Evolutionary conservation across 148 eudicot species (phyloP).

Genomic region (Cornus florida): DNA sequence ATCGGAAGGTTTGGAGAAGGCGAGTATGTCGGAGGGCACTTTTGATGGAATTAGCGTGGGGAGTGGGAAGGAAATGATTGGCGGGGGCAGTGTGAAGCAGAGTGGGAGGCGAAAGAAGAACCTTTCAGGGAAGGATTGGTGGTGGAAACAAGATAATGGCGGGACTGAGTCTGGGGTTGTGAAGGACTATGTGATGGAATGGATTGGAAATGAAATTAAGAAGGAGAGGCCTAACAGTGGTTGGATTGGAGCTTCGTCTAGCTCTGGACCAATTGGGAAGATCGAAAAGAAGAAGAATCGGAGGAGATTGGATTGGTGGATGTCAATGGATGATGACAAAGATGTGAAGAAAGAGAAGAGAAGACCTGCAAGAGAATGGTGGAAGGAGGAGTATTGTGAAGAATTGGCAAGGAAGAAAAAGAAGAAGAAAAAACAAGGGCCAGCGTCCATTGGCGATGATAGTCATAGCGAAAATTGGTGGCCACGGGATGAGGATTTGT

Average conservation of each 20-base stretch:
- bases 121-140: constrained; percentile 50
- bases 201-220: constrained; percentile 81
- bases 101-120: constrained; percentile 38
- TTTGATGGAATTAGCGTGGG: constrained; percentile 36
- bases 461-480: constrained; percentile 56
- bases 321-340: constrained; percentile 53
- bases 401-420: constrained; percentile 68
- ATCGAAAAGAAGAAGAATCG: constrained; percentile 51
- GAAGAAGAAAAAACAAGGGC: constrained; percentile 58
- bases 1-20: constrained; percentile 44
- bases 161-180: constrained; percentile 38
- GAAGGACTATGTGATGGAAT: constrained; percentile 95
- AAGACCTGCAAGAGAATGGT: constrained; percentile 77
- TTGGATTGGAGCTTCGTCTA: constrained; percentile 58
- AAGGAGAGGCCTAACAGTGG: constrained; percentile 55
- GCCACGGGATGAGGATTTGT: constrained; percentile 63
- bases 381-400: constrained; percentile 81
- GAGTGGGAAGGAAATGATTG: constrained; percentile 28
- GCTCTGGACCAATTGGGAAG: constrained; percentile 34
- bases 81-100: constrained; percentile 11
- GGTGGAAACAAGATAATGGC: constrained; percentile 56
- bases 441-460: constrained; percentile 10
- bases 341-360: constrained; percentile 57
- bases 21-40: constrained; percentile 47
- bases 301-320: constrained; percentile 83